Conservation (phyloP, 2,329 filamentous ascomycete genomes). For the Elsinoe ampelina region DNA sequence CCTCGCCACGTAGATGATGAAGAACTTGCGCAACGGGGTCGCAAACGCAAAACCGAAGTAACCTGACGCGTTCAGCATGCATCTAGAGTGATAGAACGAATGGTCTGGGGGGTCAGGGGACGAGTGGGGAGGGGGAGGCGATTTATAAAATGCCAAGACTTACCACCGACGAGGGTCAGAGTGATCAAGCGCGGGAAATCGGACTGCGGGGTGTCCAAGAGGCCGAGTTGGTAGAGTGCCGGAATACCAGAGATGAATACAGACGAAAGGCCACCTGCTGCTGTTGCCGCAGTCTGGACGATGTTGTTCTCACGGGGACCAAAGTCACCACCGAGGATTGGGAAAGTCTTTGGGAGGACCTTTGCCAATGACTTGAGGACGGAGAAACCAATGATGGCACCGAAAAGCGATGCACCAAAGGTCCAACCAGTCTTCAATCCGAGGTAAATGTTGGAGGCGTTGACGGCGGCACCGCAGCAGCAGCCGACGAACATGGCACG, state of each 20-base stretch:
- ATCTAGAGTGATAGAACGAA: neutral
- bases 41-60: constrained; percentile 58
- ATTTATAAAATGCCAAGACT: neutral
- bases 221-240: constrained; percentile 48
- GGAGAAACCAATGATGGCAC: constrained; percentile 50
- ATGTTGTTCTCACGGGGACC: constrained; percentile 54
- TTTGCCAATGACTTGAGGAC: constrained; percentile 22
- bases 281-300: constrained; percentile 49
- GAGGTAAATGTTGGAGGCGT: constrained; percentile 52
- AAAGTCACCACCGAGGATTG: constrained; percentile 45
- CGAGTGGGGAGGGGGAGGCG: neutral
- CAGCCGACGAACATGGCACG: constrained; percentile 48
- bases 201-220: constrained; percentile 42
- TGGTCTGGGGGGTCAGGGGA: neutral
- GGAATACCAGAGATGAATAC: constrained; percentile 51
- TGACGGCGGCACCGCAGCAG: constrained; percentile 48
- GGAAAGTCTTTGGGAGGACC: constrained; percentile 27
- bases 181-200: constrained; percentile 52
- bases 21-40: constrained; percentile 54
- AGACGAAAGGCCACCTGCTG: constrained; percentile 47
- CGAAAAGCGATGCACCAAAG: constrained; percentile 28
- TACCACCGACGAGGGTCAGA: constrained; percentile 49
- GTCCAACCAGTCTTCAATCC: constrained; percentile 40
- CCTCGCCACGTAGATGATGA: constrained; percentile 53
- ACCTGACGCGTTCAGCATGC: neutral